These are phyloP conservation scores for Meripilus lineatus DNA, from an alignment of 1,284 basidiomycete species.

Conservation along the genomic window DNA sequence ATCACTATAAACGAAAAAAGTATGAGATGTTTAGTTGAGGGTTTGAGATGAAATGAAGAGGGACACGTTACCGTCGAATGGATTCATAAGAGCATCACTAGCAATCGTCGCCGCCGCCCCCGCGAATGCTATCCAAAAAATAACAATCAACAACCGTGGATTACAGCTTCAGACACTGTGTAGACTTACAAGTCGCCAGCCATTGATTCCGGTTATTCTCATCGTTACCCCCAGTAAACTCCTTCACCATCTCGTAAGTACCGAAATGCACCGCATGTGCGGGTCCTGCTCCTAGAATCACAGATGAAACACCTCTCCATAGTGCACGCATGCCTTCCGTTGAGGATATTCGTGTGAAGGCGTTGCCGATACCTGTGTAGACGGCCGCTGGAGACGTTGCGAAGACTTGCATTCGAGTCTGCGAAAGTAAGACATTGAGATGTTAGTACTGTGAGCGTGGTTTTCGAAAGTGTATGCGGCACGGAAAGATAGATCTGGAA, in stretches of 20 bases:
- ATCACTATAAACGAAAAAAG: slow-evolving; percentile 69
- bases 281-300: slow-evolving; percentile 95
- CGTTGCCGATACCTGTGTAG: slow-evolving; percentile 87
- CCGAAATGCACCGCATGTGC: slow-evolving; percentile 99
- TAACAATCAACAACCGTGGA: not conserved
- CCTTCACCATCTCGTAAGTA: slow-evolving; percentile 92
- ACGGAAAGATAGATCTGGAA: slow-evolving; percentile 2
- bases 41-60: slow-evolving; percentile 7
- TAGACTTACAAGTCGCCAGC: slow-evolving; percentile 68
- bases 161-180: not conserved
- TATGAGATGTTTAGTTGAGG: slow-evolving; percentile 10
- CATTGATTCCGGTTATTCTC: slow-evolving; percentile 68
- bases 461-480: too few species aligned
- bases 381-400: slow-evolving; percentile 77
- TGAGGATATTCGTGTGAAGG: slow-evolving; percentile 85
- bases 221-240: slow-evolving; percentile 85
- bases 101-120: slow-evolving; percentile 95
- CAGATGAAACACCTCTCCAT: slow-evolving; percentile 97
- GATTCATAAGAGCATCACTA: slow-evolving; percentile 98
- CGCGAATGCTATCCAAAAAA: slow-evolving; percentile 62
- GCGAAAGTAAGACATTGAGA: slow-evolving; percentile 4
- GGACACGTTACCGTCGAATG: slow-evolving; percentile 84
- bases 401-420: slow-evolving; percentile 99
- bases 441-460: too few species aligned
- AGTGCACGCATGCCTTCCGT: slow-evolving; percentile 89